These are phyloP conservation scores for Camellia lanceoleosa DNA, from an alignment of 148 eudicot genomes.

Conservation along the genomic window DNA sequence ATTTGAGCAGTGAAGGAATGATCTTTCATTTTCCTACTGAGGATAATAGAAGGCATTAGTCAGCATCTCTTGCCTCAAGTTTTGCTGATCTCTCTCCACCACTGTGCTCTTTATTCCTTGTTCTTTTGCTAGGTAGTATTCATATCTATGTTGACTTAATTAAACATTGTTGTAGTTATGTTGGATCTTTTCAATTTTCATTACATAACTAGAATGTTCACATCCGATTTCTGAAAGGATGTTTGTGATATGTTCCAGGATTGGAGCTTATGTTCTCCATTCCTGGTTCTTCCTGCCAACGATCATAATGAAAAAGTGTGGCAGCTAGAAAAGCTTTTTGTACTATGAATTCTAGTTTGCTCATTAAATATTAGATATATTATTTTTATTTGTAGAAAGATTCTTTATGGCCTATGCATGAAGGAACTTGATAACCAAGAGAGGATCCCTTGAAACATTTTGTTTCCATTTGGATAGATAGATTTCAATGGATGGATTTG, in stretches of 20 bases:
- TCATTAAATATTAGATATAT: neutral
- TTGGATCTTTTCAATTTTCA: too few species aligned
- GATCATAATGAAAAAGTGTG: neutral
- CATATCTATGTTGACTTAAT: neutral
- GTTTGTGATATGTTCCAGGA: constrained; percentile 2
- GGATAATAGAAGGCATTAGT: constrained; percentile 14
- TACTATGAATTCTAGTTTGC: neutral
- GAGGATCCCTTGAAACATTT: neutral
- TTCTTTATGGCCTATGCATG: neutral
- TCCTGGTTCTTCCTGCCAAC: constrained; percentile 6
- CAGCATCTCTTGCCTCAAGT: neutral
- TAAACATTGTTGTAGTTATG: too few species aligned
- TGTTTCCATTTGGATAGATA: too few species aligned
- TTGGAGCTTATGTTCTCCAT: neutral
- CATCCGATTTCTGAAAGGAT: neutral
- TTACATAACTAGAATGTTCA: too few species aligned
- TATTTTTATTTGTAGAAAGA: neutral
- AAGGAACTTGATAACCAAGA: neutral
- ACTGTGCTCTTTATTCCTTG: neutral
- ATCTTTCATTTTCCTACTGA: constrained; percentile 14
- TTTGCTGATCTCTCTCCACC: neutral
- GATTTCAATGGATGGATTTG: too few species aligned
- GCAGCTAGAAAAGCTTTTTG: neutral
- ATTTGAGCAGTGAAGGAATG: constrained; percentile 19
- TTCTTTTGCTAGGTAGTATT: neutral